Conservation (phyloP, 345 rosid genomes). For the Eucalyptus virginea region DNA sequence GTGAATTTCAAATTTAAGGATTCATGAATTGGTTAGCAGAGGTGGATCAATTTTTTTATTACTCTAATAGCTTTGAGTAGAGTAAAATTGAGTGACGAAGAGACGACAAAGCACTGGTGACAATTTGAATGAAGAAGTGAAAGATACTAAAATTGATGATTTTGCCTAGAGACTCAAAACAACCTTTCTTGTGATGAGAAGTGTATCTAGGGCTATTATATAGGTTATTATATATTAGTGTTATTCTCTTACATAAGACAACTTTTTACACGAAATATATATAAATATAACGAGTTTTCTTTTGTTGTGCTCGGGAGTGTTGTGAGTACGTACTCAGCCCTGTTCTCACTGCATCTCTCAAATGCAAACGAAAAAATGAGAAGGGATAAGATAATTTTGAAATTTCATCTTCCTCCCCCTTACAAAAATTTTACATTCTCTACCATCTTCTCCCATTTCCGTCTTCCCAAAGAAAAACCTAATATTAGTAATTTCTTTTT, state of each 20-base stretch:
- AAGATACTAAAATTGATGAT: neutral
- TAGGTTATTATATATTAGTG: neutral
- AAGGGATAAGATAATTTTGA: no score
- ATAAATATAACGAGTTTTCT: no score
- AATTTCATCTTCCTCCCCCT: no score
- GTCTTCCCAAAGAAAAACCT: no score
- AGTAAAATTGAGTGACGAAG: fast-evolving
- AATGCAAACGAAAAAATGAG: no score
- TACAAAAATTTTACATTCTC: no score
- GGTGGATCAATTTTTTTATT: neutral
- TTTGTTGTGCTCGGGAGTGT: neutral
- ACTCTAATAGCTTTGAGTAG: neutral
- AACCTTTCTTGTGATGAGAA: neutral
- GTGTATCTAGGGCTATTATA: fast-evolving
- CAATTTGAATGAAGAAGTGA: neutral
- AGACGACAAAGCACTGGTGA: neutral
- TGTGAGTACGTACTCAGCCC: neutral
- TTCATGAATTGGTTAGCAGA: fast-evolving
- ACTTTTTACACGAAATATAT: neutral
- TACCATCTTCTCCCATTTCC: no score
- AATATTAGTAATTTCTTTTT: no score
- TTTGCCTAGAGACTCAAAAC: neutral
- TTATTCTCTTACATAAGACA: neutral
- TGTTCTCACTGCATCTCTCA: neutral
- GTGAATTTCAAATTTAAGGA: neutral